Base-by-base conservation (phyloP, 129 eudicot species). In the Centaurea solstitialis region DNA sequence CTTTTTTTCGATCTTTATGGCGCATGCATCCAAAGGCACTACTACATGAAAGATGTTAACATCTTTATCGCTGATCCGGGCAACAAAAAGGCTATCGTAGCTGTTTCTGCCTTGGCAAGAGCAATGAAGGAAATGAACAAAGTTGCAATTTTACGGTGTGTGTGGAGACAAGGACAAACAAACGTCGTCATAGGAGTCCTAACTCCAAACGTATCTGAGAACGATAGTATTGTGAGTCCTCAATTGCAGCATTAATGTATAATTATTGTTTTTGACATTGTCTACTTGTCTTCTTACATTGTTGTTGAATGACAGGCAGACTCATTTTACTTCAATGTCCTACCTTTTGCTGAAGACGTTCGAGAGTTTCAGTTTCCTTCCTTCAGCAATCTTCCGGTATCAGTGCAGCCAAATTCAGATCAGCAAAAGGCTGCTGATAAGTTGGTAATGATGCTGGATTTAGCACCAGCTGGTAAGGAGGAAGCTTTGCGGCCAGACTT, bases 301-400 rank as follows among this genome's bases (percentile, higher is more conserved):
- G 12, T 47, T 43, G 57, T 80, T 41, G 17, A 66, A 69, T 78
- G 80, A 78, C 89, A 96, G 99, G 92, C 99, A 9, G 98, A 93
- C 87, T 93, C 97, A 0, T 91, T 93, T 74, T 96, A 93, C 89
- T 90, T 91, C 85, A 96, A 96, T 59, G 92, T 91, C 35, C 95
- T 96, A 64, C 99, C 99, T 68, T 96, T 96, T 82, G 99, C 95
- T 65, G 99, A 96, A 86, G 98, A 96, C 83, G 89, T 96, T 7
- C 82, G 98, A 15, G 99, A 96, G 83, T 96, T 93, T 83, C 97
- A 93, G 75, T 96, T 96, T 83, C 99, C 99, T 12, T 96, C 99
- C 39, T 91, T 96, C 77, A 88, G 89, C 85, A 93, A 82, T 72
- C 86, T 96, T 33, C 98, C 98, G 9, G 73, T 85, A 64, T 82